Base-by-base conservation (phyloP, 306 rosid species). In the Inga leiocalycina region DNA sequence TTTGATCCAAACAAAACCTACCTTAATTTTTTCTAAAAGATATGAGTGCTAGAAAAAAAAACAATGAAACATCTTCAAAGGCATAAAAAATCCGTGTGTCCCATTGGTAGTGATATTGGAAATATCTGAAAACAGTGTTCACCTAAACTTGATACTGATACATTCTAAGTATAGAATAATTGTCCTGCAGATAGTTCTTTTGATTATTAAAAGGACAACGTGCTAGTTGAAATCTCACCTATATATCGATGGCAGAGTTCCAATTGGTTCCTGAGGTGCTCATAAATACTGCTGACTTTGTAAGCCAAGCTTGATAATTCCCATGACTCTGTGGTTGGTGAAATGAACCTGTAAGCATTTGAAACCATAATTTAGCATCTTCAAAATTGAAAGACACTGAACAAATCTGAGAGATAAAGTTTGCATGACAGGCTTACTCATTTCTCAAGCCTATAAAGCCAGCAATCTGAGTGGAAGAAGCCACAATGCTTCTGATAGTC, bases 231-330 rank as follows among this genome's bases (percentile, higher is more conserved):
- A 39, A 20, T 24, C 88, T 86, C 72, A 95, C 99, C 94, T 74
- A 92, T 91, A 71, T 86, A 48, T 77, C 73, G 83, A 46, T 88
- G 79, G 85, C 98, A 95, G 80, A 79, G 65, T 22, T 59, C 74
- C 46, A 91, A 84, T 86, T 95, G 96, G 37, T 4, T 84, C 79
- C 22, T 82, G 76, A 95, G 99, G 83, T 89, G 96, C 66, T 89
- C 94, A 37, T 77, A 48, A 59, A 95, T 92, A 48, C 85, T 90
- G 51, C 8, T 82, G 69, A 92, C 86, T 91, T 93, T 95, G 77
- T 95, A 93, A 82, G 96, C 91, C 88, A 91, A 77, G 86, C 93
- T 89, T 27, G 97, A 85, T 43, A 92, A 49, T 81, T 95, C 98
- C 97, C 94, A 95, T 27, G 89, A 83, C 81, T 93, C 98, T 2